Percentiles rank a stretch among this genome's conserved stretches.
phyloP scores from a whole-genome alignment of 441 rosid species.

The Syzygium syzygioides region DNA sequence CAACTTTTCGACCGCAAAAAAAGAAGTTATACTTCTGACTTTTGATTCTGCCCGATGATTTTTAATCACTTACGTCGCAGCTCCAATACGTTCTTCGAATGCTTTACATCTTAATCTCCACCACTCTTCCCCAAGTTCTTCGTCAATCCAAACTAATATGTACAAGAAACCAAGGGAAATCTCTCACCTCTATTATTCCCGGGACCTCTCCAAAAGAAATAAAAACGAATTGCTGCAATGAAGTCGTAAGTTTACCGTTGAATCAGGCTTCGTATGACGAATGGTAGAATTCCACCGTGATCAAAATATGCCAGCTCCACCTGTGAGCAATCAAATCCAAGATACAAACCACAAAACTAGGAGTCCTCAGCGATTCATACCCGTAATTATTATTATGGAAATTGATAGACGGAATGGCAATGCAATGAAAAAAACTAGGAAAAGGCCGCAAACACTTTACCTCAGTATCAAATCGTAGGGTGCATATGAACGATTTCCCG shows the following conservation, averaged over 20 bases:
- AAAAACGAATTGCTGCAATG: not conserved
- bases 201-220: too few relatives aligned
- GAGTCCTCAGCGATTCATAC: too few relatives aligned
- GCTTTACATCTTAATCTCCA: not conserved
- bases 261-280: constrained; percentile 38
- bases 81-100: too few relatives aligned
- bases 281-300: constrained; percentile 58
- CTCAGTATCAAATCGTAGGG: constrained; percentile 48
- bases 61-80: too few relatives aligned
- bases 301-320: constrained; percentile 54
- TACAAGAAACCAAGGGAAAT: too few relatives aligned
- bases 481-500: constrained; percentile 47
- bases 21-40: too few relatives aligned
- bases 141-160: too few relatives aligned
- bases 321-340: constrained; percentile 13
- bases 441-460: not conserved
- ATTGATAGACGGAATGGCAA: not conserved
- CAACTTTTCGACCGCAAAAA: too few relatives aligned
- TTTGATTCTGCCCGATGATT: too few relatives aligned
- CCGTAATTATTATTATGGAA: not conserved
- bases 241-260: constrained; percentile 10
- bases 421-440: not conserved
- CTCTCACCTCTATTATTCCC: too few relatives aligned
- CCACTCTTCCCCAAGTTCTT: too few relatives aligned
- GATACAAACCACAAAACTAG: too few relatives aligned